A percentile compares a stretch with the other conserved stretches of the same genome.
Conservation (phyloP, 352 stramenopile genomes). For the Phytophthora rubi region DNA sequence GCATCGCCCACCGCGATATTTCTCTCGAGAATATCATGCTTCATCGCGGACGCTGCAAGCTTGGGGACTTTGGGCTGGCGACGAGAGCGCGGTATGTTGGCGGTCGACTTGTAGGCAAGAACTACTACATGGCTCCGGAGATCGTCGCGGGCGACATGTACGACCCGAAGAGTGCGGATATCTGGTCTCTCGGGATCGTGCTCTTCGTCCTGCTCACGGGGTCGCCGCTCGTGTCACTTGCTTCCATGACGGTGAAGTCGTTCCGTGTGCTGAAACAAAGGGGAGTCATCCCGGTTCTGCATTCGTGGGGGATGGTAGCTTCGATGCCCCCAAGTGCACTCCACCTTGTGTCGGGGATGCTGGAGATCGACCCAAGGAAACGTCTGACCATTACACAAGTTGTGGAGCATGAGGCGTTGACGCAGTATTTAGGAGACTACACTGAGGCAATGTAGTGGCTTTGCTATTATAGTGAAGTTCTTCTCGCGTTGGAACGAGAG, state of each 20-base stretch:
- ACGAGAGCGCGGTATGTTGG: conserved; percentile 15
- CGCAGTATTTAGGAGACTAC: neutral
- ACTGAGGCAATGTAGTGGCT: no score
- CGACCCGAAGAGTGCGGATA: conserved; percentile 38
- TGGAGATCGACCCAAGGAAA: conserved; percentile 1
- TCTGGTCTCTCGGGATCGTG: conserved; percentile 1
- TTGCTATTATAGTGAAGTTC: no score
- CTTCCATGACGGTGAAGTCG: neutral
- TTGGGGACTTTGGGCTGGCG: conserved; percentile 58
- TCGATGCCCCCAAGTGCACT: neutral
- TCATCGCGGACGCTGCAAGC: conserved; percentile 43
- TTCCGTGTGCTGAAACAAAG: neutral
- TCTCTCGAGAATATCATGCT: conserved; percentile 58
- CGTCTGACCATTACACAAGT: neutral
- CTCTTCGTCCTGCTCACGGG: conserved; percentile 17
- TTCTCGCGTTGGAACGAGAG: no score
- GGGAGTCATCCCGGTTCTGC: neutral
- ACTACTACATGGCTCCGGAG: conserved; percentile 66
- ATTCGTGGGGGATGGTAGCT: neutral
- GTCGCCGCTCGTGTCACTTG: conserved; percentile 30
- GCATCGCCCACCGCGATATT: conserved; percentile 46
- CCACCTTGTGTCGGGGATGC: neutral
- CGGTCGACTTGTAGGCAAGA: conserved; percentile 45
- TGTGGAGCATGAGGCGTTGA: neutral
- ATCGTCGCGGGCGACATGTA: conserved; percentile 43